Evolutionary conservation across 345 rosid genomes (phyloP).

Genomic region (Noccaea caerulescens): DNA sequence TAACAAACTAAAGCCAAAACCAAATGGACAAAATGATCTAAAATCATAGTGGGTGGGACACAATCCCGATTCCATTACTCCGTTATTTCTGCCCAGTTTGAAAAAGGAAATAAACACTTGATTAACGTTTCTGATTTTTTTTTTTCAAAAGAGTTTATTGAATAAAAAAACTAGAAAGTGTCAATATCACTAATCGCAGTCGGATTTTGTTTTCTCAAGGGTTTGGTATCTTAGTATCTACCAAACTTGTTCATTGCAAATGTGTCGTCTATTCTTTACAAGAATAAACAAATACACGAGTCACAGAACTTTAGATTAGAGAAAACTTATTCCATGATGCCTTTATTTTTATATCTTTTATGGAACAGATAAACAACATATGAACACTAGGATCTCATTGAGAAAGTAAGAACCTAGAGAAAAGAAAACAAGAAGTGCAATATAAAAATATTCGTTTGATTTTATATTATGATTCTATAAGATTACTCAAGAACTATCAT

Average conservation of each 20-base stretch:
- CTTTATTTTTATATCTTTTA: constrained; percentile 6
- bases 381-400: constrained; percentile 53
- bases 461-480: constrained; percentile 54
- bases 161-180: constrained; percentile 8
- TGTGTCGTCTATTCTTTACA: neutral
- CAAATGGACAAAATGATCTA: constrained; percentile 43
- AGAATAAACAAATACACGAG: constrained; percentile 25
- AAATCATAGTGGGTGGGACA: constrained; percentile 40
- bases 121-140: neutral
- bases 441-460: constrained; percentile 39
- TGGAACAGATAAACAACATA: constrained; percentile 55
- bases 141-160: neutral
- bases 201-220: constrained; percentile 23
- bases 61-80: constrained; percentile 32
- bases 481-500: constrained; percentile 50
- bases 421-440: constrained; percentile 36
- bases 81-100: constrained; percentile 30
- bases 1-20: constrained; percentile 34
- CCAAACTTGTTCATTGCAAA: constrained; percentile 34
- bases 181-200: constrained; percentile 31
- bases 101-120: neutral
- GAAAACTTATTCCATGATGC: constrained; percentile 27
- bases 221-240: constrained; percentile 42
- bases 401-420: constrained; percentile 38
- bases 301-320: constrained; percentile 14